phyloP scores from a whole-genome alignment of 164 flowering plant genomes.

The Echeveria elegans region DNA sequence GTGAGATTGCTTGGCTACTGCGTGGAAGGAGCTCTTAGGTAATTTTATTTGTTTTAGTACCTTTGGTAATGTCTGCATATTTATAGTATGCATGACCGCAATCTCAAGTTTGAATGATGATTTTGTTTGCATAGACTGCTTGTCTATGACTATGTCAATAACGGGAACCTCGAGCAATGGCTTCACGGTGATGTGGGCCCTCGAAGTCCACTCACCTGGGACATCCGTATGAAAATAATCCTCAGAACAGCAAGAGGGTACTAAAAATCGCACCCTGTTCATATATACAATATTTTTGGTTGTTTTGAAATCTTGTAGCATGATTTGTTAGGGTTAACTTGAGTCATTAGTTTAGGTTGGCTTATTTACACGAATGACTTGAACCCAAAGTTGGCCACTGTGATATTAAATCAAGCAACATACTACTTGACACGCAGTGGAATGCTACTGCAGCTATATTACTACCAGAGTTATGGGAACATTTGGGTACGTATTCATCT shows the following conservation, averaged over 20 bases:
- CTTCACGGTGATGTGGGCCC: conserved; percentile 77
- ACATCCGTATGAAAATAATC: conserved; percentile 57
- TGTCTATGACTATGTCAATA: conserved; percentile 63
- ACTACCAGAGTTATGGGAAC: conserved; percentile 77
- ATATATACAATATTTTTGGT: neutral
- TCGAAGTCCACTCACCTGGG: conserved; percentile 71
- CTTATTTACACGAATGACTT: conserved; percentile 75
- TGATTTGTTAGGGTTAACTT: neutral
- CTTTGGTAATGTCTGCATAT: no score
- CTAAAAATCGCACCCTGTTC: neutral
- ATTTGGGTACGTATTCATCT: conserved; percentile 33
- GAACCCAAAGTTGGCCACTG: conserved; percentile 81
- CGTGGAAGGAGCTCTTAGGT: conserved; percentile 67
- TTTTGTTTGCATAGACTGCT: conserved; percentile 46
- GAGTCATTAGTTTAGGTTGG: conserved; percentile 28
- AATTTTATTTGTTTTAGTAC: no score
- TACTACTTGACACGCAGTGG: conserved; percentile 62
- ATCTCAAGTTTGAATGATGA: neutral
- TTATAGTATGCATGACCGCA: neutral
- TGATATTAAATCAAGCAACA: conserved; percentile 70
- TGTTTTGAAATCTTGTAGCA: neutral
- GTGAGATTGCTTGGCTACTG: conserved; percentile 58
- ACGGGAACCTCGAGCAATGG: conserved; percentile 77
- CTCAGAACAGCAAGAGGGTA: conserved; percentile 78
- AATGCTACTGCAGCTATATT: conserved; percentile 45